Percentiles rank a stretch among this genome's conserved stretches.
Conservation (phyloP, 768 basidiomycete species). For the Mycena metata region DNA sequence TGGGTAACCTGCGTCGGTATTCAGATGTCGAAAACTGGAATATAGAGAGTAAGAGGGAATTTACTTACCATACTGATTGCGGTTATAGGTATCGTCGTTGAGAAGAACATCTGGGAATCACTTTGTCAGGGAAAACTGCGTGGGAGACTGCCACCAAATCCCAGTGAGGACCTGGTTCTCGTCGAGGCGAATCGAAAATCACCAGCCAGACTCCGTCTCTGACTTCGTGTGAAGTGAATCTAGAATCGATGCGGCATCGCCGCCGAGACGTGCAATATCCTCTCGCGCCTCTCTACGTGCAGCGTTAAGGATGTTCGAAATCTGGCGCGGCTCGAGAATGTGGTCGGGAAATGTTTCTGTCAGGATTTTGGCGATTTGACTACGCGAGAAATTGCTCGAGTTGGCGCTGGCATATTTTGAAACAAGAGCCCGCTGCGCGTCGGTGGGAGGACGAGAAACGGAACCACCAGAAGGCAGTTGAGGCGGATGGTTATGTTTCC, state of each 20-base stretch:
- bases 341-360: constrained; percentile 11
- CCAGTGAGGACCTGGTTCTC: constrained; percentile 11
- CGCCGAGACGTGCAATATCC: constrained; percentile 2
- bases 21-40: no score
- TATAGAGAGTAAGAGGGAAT: not conserved
- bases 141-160: constrained; percentile 24
- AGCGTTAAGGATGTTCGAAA: constrained; percentile 20
- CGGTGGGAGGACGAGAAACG: constrained; percentile 32
- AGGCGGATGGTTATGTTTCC: constrained; percentile 44
- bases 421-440: constrained; percentile 34
- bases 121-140: not conserved
- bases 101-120: constrained; percentile 18
- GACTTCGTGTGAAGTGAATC: not conserved
- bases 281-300: constrained; percentile 12
- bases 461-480: constrained; percentile 37
- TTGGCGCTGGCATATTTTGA: constrained; percentile 17
- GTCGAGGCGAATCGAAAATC: constrained; percentile 1
- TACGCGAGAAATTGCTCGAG: constrained; percentile 31
- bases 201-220: constrained; percentile 10
- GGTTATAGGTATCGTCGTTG: constrained; percentile 22
- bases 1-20: constrained; percentile 25
- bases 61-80: constrained; percentile 24
- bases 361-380: constrained; percentile 38
- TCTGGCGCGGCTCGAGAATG: constrained; percentile 26
- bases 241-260: constrained; percentile 11